These are phyloP conservation scores for Colletotrichum shisoi DNA, from an alignment of 2,329 filamentous ascomycete genomes.

Conservation along the genomic window DNA sequence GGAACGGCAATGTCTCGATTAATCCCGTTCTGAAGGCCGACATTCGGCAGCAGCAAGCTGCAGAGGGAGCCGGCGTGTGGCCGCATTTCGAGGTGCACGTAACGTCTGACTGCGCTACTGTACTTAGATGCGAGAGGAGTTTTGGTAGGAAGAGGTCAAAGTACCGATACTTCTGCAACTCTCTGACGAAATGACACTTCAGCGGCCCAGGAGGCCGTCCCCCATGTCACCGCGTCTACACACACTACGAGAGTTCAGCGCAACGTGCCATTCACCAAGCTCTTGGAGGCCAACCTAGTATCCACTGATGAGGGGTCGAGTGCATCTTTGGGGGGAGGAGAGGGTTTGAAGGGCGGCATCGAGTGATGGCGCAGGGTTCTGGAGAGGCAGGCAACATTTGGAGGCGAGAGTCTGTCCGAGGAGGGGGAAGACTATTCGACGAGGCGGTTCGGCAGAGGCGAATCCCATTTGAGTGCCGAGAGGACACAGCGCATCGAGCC, in stretches of 20 bases:
- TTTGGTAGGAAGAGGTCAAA: slow-evolving; percentile 16
- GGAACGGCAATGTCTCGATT: slow-evolving; percentile 5
- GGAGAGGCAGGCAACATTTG: slow-evolving; percentile 9
- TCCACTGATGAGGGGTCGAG: slow-evolving; percentile 12
- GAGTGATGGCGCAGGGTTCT: slow-evolving; percentile 1
- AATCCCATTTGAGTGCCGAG: slow-evolving; percentile 16
- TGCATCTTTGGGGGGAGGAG: slow-evolving; percentile 1
- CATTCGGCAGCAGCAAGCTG: slow-evolving; percentile 5
- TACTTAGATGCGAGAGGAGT: slow-evolving; percentile 14
- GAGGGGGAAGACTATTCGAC: too few species aligned
- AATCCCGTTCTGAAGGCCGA: background rate
- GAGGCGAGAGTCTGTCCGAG: slow-evolving; percentile 7
- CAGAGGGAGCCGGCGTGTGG: slow-evolving; percentile 22
- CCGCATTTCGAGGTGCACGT: slow-evolving; percentile 29
- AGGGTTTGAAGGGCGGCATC: slow-evolving; percentile 5
- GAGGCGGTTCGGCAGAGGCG: background rate
- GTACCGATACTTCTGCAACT: slow-evolving; percentile 35
- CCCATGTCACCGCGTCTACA: slow-evolving; percentile 25
- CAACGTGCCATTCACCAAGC: slow-evolving; percentile 29
- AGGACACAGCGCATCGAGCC: slow-evolving; percentile 3
- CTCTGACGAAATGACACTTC: slow-evolving; percentile 29
- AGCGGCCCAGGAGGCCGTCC: slow-evolving; percentile 21
- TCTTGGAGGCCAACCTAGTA: slow-evolving; percentile 28
- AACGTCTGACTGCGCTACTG: background rate
- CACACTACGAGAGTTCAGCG: slow-evolving; percentile 29